Base-by-base conservation (phyloP, 2,329 filamentous ascomycete genomes). In the Laburnicola sp. region DNA sequence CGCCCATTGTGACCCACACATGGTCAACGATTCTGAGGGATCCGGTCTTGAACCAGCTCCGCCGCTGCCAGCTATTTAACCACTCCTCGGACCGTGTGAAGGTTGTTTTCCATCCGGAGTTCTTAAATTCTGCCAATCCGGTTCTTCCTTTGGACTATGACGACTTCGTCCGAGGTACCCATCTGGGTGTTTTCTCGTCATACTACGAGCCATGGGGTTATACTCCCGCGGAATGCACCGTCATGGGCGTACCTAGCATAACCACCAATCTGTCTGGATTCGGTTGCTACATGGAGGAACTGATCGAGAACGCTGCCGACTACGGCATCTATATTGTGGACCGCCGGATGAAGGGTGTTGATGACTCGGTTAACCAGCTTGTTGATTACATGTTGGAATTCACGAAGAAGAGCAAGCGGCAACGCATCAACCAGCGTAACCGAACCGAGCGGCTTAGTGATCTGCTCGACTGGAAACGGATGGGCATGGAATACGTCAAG, bases 171-270 rank as follows among this genome's bases (percentile, higher is more conserved):
- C 90, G 94, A 48, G 94, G 94, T 59, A 97, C 93, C 35, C 93
- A 99, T 75, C 78, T 99, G 69, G 94, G 94, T 65, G 86, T 99
- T 50, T 99, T 99, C 76, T 82, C 93, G 23, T 97, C 94, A 2
- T 97, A 97, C 82, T 99, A 99, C 74, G 94, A 99, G 77, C 94
- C 94, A 6, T 99, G 94, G 94, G 94, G 94, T 39, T 99, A 99
- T 76, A 99, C 94, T 2, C 94, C 93, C 0, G 93, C 94, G 45
- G 94, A 97, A 75, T 99, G 94, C 75, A 97, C 94, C 0, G 94
- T 97, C 57, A 97, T 97, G 94, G 94, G 94, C 64, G 92, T 99
- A 35, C 94, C 94, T 37, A 96, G 91, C 74, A 97, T 99, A 75
- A 97, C 94, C 8, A 97, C 93, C 26, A 99, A 99, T 75, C 79